These are phyloP conservation scores for Aspergillus ruber DNA, from an alignment of 2,329 filamentous ascomycete species.

Conservation along the genomic window DNA sequence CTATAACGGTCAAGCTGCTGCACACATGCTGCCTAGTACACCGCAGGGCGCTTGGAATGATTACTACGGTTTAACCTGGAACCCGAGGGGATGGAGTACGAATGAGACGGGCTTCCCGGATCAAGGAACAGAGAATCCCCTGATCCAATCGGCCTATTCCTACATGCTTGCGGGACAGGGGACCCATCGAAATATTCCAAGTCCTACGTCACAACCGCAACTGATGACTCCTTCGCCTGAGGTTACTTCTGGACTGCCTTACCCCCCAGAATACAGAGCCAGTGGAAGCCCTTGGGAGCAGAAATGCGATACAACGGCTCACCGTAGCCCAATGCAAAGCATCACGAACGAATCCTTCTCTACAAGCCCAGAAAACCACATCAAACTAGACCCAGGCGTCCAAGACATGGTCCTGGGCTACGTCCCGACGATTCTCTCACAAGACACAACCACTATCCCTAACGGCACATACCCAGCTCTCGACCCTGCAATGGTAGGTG, in stretches of 20 bases:
- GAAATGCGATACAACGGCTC: slow-evolving; percentile 9
- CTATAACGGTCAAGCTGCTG: slow-evolving; percentile 27
- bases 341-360: slow-evolving; percentile 16
- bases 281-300: slow-evolving; percentile 7
- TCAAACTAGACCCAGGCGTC: slow-evolving; percentile 14
- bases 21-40: slow-evolving; percentile 31
- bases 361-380: slow-evolving; percentile 12
- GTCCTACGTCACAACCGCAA: slow-evolving; percentile 22
- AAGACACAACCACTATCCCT: slow-evolving; percentile 6
- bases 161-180: slow-evolving; percentile 26
- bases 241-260: slow-evolving; percentile 10
- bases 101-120: slow-evolving; percentile 23
- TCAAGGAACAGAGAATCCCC: slow-evolving; percentile 17
- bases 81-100: slow-evolving; percentile 24
- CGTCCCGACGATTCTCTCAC: slow-evolving; percentile 17
- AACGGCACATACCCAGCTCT: slow-evolving; percentile 9
- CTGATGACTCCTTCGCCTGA: slow-evolving; percentile 12
- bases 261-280: slow-evolving; percentile 15
- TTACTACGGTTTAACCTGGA: slow-evolving; percentile 21
- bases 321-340: slow-evolving; percentile 14
- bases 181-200: slow-evolving; percentile 31
- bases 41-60: slow-evolving; percentile 23
- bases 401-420: slow-evolving; percentile 26
- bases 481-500: slow-evolving; percentile 11
- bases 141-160: slow-evolving; percentile 19